Evolutionary conservation across 2,329 filamentous ascomycete species (phyloP), one percentile per base, ranked within the genome.

Genomic region (Cyclaneusma minus): DNA sequence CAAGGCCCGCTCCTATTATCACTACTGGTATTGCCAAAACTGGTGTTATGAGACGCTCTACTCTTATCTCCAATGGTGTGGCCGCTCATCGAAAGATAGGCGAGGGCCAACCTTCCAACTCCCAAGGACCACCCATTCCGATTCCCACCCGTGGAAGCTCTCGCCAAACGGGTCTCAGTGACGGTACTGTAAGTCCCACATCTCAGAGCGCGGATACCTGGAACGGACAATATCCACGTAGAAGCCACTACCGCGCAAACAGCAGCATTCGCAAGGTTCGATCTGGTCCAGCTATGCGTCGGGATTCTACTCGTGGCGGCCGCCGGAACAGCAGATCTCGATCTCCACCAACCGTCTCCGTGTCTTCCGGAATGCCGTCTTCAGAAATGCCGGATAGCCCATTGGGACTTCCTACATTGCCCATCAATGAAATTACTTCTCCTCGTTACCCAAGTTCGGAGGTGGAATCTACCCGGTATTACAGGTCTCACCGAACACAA

Each of bases 71-170:
- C 35, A 87, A 64, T 43, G 78, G 81, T 11, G 75, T 82, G 27
- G 68, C 67, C 14, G 72, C 70, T 7, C 80, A 87, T 37, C 63
- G 64, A 31, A 56, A n/a, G n/a, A n/a, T n/a, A n/a, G 7, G 57
- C 68, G 33, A 83, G 71, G 43, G 73, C 76, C 24, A 82, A 64
- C 46, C 51, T 70, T 28, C 62, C 58, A 33, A 33, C 56, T 29
- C 55, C 58, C 13, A 42, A 49, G 16, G 61, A 69, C 85, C 89
- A 15, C 89, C 89, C 1, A 94, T 92, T 56, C 85, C 89, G 0
- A 92, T 98, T 5, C 89, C 89, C 0, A 76, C 75, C 3, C 65
- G 89, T 30, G 80, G 82, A 16, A 95, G 87, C 51, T 98, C 85
- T 5, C 71, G 84, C 32, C 74, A 77, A 41, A 64, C 75, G 13